Evolutionary conservation across 331 rosid species (phyloP).

Genomic region (Pyracantha coccinea): DNA sequence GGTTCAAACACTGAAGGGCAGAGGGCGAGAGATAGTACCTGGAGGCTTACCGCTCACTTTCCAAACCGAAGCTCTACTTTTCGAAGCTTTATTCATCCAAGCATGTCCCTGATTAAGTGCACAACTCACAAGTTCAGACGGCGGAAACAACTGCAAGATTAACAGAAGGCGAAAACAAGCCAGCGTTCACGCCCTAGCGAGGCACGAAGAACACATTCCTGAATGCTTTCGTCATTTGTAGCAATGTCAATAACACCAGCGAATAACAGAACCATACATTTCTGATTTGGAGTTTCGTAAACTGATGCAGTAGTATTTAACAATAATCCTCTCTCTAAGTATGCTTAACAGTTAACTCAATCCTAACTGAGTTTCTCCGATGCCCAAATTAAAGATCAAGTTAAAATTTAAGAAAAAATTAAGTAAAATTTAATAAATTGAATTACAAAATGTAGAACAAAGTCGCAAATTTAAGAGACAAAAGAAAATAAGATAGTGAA

Average conservation of each 20-base stretch:
- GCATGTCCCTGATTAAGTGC: constrained; percentile 45
- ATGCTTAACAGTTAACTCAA: not conserved
- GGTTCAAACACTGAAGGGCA: not conserved
- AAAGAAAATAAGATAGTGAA: not conserved
- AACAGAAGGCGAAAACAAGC: not conserved
- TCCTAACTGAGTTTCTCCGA: not conserved
- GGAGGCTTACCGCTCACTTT: constrained; percentile 54
- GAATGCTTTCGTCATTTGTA: not conserved
- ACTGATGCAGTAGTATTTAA: not conserved
- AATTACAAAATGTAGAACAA: not conserved
- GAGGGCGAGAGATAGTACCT: constrained; percentile 23
- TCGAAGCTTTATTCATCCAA: constrained; percentile 72
- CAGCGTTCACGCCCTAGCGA: not conserved
- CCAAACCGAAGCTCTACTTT: constrained; percentile 39
- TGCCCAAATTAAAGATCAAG: not conserved
- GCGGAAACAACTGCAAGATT: too few relatives aligned
- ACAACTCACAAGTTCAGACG: not conserved
- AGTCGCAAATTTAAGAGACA: not conserved
- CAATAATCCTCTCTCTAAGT: not conserved
- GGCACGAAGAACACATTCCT: not conserved
- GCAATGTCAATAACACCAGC: not conserved
- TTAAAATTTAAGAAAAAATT: not conserved
- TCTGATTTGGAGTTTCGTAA: too few relatives aligned
- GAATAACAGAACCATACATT: not conserved
- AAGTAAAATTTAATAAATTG: not conserved